Evolutionary conservation across 2,329 filamentous ascomycete genomes (phyloP), one percentile per base, ranked within the genome.

Genomic region (Aspergillus cejpii): DNA sequence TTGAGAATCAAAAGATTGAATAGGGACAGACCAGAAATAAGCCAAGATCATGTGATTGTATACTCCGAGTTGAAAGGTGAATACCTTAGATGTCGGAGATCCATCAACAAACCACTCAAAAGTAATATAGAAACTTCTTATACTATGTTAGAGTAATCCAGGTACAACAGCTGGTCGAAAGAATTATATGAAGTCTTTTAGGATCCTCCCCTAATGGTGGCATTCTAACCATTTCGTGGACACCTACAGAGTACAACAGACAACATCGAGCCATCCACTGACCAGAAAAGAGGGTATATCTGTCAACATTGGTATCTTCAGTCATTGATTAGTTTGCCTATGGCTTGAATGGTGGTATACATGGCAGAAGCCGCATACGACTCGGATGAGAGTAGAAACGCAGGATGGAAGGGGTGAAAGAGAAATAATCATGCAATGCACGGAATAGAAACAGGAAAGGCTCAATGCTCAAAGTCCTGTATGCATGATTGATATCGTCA

Each of bases 401-500:
- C 28, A 37, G 20, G 20, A 47, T 21, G 39, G 28, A n/a, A 41
- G 31, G 29, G 36, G 33, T 50, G 27, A 42, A 45, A 14, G 39
- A 28, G 15, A 26, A 20, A 51, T 54, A 48, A 48, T 45, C 39
- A 48, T 48, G 47, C 49, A 48, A 54, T 48, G 53, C 55, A 55
- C 45, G 49, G 47, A 52, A 37, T 19, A 34, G 15, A 39, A 48
- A 46, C 41, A 52, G 40, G 52, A 50, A 52, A 43, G 40, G 50
- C 45, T 48, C 44, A 41, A 47, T 41, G 51, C 41, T 52, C 49
- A 47, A 53, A 53, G 54, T 55, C 51, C 52, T 53, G 43, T 51
- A 63, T 63, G 60, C 60, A 59, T 55, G 49, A 48, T 50, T 42
- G 45, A 53, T 52, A 51, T 45, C 47, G 45, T 54, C 45, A 47